These are phyloP conservation scores for Gautieria morchelliformis DNA, from an alignment of 768 basidiomycete species.

Conservation along the genomic window DNA sequence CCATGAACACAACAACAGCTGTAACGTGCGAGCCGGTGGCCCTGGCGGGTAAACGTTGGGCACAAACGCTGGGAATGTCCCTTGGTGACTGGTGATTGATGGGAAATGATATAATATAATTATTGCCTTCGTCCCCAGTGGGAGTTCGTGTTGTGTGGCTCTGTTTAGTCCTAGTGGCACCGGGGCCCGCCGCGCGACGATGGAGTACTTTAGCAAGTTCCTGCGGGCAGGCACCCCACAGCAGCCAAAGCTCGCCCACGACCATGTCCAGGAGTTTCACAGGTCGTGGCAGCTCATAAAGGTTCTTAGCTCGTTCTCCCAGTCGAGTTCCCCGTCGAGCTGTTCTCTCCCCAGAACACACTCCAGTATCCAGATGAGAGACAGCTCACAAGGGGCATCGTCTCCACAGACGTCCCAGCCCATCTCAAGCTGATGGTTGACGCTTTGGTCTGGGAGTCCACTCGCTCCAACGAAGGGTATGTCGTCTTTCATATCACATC, in stretches of 20 bases:
- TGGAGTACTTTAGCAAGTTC: slow-evolving; percentile 87
- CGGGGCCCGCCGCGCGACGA: slow-evolving; percentile 16
- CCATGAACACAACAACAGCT: too few relatives aligned
- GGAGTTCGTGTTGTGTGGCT: not conserved
- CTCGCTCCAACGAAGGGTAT: slow-evolving; percentile 79
- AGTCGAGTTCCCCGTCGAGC: not conserved
- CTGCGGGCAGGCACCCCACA: slow-evolving; percentile 39
- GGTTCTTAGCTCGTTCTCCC: slow-evolving; percentile 30
- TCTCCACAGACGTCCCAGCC: slow-evolving; percentile 69
- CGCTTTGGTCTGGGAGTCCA: slow-evolving; percentile 77
- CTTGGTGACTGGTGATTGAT: too few relatives aligned
- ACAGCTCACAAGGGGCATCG: slow-evolving; percentile 73
- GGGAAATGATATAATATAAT: too few relatives aligned
- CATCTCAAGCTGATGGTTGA: slow-evolving; percentile 76
- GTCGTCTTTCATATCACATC: slow-evolving; percentile 21
- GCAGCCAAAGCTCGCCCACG: slow-evolving; percentile 41
- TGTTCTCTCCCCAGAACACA: slow-evolving; percentile 45
- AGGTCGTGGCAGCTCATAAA: slow-evolving; percentile 68
- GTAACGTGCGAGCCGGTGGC: too few relatives aligned
- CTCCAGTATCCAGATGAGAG: slow-evolving; percentile 85
- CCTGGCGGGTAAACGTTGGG: too few relatives aligned
- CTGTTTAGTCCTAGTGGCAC: not conserved
- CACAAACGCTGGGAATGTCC: too few relatives aligned
- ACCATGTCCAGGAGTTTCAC: slow-evolving; percentile 66
- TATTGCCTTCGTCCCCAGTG: not conserved